Evolutionary conservation across 2,329 filamentous ascomycete species (phyloP), one percentile per base, ranked within the genome.

Genomic region (Fusarium drepaniforme): DNA sequence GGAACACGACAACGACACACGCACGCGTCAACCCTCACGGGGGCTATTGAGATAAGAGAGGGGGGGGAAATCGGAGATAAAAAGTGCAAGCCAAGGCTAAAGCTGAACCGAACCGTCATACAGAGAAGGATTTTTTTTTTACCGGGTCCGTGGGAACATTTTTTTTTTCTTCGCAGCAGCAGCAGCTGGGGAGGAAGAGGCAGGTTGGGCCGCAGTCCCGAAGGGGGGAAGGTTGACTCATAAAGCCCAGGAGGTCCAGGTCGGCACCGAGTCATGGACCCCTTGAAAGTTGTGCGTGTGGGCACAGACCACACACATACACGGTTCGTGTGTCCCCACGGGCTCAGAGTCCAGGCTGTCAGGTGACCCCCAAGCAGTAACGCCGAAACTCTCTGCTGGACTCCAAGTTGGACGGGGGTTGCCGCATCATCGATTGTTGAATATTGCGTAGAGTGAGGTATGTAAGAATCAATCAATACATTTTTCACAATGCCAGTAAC

Each of bases 201-300:
- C 30, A 67, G 67, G 64, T 64, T 61, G 67, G 67, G 68, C n/a
- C 49, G 16, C 66, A 67, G 65, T 75, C 66, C 66, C 56, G 51
- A 53, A 28, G 71, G 70, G 77, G 77, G 77, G 51, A 70, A 61
- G 8, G 77, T 79, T 79, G 77, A 79, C 77, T 79, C 77, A 79
- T 78, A 79, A 73, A 70, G 77, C 73, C 72, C 68, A 62, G 46
- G 56, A 56, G 38, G 38, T 51, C 59, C 64, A 57, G 63, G 71
- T 58, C 42, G 65, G 70, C 61, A 70, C 67, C 75, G 77, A 79
- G 77, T 79, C 77, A 79, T 79, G 77, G 64, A 58, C 62, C 21
- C 33, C 38, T 38, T 23, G 12, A 35, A 21, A 5, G 28, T 21
- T 35, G 33, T 35, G 42, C 28, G 28, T 25, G n/a, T 44, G 33